Percentiles rank a stretch among this genome's conserved stretches.
These are phyloP conservation scores for Alternaria atra DNA, from an alignment of 2,329 filamentous ascomycete genomes.

Conservation along the genomic window DNA sequence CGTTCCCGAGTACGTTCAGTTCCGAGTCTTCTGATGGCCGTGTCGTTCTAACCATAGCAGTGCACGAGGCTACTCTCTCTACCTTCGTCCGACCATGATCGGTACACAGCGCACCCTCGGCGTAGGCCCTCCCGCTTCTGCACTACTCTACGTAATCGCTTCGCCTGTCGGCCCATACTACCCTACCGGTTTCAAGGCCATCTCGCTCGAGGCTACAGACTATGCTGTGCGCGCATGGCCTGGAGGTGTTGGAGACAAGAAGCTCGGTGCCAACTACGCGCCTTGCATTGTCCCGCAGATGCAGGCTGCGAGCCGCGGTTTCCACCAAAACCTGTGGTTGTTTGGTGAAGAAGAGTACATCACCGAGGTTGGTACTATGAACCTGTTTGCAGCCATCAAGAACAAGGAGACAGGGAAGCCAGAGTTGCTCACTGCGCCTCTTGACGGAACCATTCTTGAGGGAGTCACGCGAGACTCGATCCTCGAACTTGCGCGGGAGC, in stretches of 20 bases:
- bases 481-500: slow-evolving; percentile 83
- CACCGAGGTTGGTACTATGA: slow-evolving; percentile 99
- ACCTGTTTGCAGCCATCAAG: slow-evolving; percentile 88
- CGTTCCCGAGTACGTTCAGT: slow-evolving; percentile 74
- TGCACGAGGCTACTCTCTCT: slow-evolving; percentile 86
- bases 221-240: slow-evolving; percentile 98
- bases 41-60: slow-evolving; percentile 45
- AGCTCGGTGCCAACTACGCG: slow-evolving; percentile 99
- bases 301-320: slow-evolving; percentile 87
- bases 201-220: slow-evolving; percentile 93
- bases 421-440: slow-evolving; percentile 91
- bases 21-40: background rate
- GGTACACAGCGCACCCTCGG: slow-evolving; percentile 95
- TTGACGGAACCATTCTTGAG: slow-evolving; percentile 96
- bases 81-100: slow-evolving; percentile 95
- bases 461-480: slow-evolving; percentile 94
- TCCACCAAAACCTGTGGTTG: slow-evolving; percentile 98
- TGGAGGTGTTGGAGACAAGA: slow-evolving; percentile 96
- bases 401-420: slow-evolving; percentile 89
- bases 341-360: slow-evolving; percentile 96
- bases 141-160: slow-evolving; percentile 92
- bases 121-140: slow-evolving; percentile 89
- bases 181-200: slow-evolving; percentile 96
- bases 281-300: slow-evolving; percentile 97
- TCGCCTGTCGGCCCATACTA: slow-evolving; percentile 98